Evolutionary conservation across 495 filamentous ascomycete genomes (phyloP).

Genomic region (Pyrenopolyporus hunteri): DNA sequence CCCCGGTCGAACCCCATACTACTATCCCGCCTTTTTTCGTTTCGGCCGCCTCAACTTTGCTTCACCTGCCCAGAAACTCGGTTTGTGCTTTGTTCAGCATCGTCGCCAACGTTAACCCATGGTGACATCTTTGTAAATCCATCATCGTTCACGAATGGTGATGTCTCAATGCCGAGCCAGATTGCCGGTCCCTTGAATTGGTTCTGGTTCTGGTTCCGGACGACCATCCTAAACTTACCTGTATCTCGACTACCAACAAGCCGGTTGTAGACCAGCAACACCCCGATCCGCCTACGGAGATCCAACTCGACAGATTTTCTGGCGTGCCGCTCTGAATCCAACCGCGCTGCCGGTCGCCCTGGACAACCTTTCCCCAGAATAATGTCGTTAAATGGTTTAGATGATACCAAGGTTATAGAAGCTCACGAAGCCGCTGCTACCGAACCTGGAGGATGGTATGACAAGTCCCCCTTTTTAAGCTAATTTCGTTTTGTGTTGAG

Average conservation of each 20-base stretch:
- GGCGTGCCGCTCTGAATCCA: constrained; percentile 7
- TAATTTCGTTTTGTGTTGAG: background rate
- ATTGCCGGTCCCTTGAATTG: constrained; percentile 38
- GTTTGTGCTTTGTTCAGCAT: constrained; percentile 18
- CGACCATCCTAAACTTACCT: constrained; percentile 22
- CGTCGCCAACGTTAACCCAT: constrained; percentile 2
- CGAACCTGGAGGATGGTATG: constrained; percentile 96
- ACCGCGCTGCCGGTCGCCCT: constrained; percentile 13
- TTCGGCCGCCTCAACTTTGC: constrained; percentile 32
- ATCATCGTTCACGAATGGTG: constrained; percentile 25
- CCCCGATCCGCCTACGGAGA: constrained; percentile 5
- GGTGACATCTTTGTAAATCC: constrained; percentile 4
- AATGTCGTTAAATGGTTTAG: constrained; percentile 99
- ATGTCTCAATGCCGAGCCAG: constrained; percentile 41
- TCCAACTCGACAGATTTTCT: background rate
- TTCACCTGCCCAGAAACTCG: constrained; percentile 15
- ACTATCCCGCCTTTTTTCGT: constrained; percentile 36
- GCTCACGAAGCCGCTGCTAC: constrained; percentile 79
- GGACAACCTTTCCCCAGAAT: constrained; percentile 36
- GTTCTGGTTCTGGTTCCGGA: constrained; percentile 36
- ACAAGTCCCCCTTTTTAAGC: background rate
- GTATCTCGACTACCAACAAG: constrained; percentile 19
- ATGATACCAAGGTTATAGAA: constrained; percentile 77
- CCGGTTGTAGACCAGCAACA: constrained; percentile 11
- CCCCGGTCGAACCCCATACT: constrained; percentile 33